These are phyloP conservation scores for Tetrapisispora pingtungensis DNA, from an alignment of 805 yeast species.

Conservation along the genomic window DNA sequence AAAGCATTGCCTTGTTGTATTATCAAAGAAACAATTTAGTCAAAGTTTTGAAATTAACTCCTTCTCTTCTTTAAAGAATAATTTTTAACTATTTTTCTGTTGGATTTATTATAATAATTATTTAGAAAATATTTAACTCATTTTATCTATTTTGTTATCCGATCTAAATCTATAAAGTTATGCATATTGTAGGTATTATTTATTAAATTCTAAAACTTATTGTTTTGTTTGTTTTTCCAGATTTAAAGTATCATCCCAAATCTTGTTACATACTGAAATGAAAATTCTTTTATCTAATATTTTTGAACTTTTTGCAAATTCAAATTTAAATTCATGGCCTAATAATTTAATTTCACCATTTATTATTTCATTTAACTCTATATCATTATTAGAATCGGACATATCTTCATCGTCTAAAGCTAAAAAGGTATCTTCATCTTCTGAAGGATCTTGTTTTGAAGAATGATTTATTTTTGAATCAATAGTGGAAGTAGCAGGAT, in stretches of 20 bases:
- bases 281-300: slow-evolving; percentile 25
- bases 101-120: too few species aligned
- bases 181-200: not conserved
- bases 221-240: slow-evolving; percentile 2
- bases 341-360: slow-evolving; percentile 21
- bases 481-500: not conserved
- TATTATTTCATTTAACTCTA: not conserved
- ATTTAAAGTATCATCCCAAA: slow-evolving; percentile 24
- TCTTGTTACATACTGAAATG: slow-evolving; percentile 26
- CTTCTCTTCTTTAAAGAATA: too few species aligned
- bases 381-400: not conserved
- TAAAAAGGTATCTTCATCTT: slow-evolving; percentile 18
- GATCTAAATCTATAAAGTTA: too few species aligned
- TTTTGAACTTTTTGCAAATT: slow-evolving; percentile 14
- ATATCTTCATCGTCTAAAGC: slow-evolving; percentile 22
- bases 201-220: not conserved
- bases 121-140: too few species aligned
- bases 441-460: slow-evolving; percentile 5
- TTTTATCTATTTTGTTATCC: too few species aligned
- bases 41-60: too few species aligned
- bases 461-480: not conserved
- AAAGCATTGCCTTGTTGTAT: too few species aligned
- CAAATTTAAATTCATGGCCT: slow-evolving; percentile 21
- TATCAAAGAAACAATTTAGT: too few species aligned
- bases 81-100: too few species aligned